A percentile compares a stretch with the other conserved stretches of the same genome.
phyloP scores from a whole-genome alignment of 176 grass and related monocot species.

The Oryza punctata region DNA sequence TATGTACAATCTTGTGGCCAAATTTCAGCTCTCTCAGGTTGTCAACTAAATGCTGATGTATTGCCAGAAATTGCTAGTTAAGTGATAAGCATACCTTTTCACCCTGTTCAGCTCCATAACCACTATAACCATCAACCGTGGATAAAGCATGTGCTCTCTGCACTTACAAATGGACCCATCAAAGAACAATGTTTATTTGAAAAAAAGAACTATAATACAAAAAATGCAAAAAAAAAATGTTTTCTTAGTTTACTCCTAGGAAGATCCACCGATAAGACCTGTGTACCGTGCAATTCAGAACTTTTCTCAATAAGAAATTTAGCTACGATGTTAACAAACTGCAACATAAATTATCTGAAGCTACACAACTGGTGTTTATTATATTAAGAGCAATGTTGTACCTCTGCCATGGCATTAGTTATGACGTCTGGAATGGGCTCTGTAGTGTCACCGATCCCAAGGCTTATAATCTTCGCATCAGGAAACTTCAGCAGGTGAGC shows the following conservation, averaged over 20 bases:
- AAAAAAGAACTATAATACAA: neutral
- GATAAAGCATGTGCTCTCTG: conserved; percentile 79
- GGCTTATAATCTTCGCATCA: conserved; percentile 87
- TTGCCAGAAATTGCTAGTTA: conserved; percentile 3
- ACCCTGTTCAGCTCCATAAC: conserved; percentile 99
- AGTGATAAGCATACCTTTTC: conserved; percentile 69
- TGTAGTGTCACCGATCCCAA: conserved; percentile 92
- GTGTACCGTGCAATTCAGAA: neutral
- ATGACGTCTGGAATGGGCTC: conserved; percentile 91
- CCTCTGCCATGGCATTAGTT: conserved; percentile 84
- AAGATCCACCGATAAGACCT: conserved; percentile 13
- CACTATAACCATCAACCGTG: conserved; percentile 89
- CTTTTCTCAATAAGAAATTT: neutral
- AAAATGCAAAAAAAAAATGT: neutral
- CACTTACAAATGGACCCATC: conserved; percentile 7
- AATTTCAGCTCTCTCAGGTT: no score
- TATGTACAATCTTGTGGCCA: neutral
- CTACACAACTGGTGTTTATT: neutral
- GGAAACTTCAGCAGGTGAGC: conserved; percentile 77
- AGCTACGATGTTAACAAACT: neutral
- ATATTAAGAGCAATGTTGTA: conserved; percentile 23
- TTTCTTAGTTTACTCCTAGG: no score
- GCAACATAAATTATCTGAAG: neutral
- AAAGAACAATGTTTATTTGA: neutral
- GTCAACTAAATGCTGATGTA: neutral